Conservation (phyloP, 1,284 basidiomycete species). For the Termitomyces sp. region DNA sequence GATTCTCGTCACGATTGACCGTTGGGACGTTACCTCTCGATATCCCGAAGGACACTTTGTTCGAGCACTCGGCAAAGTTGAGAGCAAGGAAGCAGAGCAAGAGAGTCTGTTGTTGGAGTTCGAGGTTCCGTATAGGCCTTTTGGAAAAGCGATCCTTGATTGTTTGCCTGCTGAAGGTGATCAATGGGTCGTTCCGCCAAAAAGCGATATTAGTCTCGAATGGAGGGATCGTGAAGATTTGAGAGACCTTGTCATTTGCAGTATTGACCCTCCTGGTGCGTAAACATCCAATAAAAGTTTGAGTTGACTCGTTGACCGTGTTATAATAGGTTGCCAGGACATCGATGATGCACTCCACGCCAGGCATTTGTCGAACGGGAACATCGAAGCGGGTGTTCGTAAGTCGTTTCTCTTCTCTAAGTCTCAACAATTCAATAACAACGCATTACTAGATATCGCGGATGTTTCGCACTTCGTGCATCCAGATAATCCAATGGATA, state of each 20-base stretch:
- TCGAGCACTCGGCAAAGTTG: constrained; percentile 84
- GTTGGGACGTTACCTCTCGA: constrained; percentile 82
- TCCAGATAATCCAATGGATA: constrained; percentile 94
- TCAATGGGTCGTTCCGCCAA: constrained; percentile 87
- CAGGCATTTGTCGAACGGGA: constrained; percentile 82
- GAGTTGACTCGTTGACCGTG: neutral
- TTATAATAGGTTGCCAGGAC: constrained; percentile 80
- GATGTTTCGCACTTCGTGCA: constrained; percentile 97
- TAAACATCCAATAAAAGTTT: constrained; percentile 5
- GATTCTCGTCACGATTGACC: constrained; percentile 92
- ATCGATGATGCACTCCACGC: constrained; percentile 99
- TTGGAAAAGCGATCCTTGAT: constrained; percentile 89
- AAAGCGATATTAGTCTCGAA: constrained; percentile 39
- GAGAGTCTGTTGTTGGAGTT: constrained; percentile 93
- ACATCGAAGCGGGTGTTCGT: constrained; percentile 98
- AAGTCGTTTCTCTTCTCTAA: constrained; percentile 35
- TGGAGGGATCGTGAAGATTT: constrained; percentile 92
- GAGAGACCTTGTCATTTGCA: constrained; percentile 85
- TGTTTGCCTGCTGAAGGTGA: constrained; percentile 92
- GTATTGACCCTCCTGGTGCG: constrained; percentile 92
- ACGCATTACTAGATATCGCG: constrained; percentile 74
- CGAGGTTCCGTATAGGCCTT: constrained; percentile 95
- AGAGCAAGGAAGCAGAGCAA: constrained; percentile 95
- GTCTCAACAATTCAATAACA: neutral
- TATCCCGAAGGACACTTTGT: constrained; percentile 99